Evolutionary conservation across 495 filamentous ascomycete genomes (phyloP).

Genomic region (Aspergillus asperescens): DNA sequence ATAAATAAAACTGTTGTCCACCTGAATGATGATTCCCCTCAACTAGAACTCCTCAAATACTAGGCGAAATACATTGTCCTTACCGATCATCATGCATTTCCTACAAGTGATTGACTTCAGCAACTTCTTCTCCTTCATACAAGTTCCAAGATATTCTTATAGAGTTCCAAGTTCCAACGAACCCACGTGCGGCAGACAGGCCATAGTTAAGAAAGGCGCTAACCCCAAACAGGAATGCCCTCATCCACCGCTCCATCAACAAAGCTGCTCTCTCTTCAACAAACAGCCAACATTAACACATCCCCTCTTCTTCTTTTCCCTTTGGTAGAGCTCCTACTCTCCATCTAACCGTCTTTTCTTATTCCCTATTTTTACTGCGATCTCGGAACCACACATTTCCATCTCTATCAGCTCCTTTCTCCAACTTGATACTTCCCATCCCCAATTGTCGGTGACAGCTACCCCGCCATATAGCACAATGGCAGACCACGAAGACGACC

Average conservation of each 20-base stretch:
- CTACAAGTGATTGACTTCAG: too few relatives aligned
- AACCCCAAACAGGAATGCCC: conserved; percentile 8
- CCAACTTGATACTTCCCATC: conserved; percentile 1
- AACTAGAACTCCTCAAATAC: too few relatives aligned
- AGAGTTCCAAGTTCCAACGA: too few relatives aligned
- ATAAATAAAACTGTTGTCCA: too few relatives aligned
- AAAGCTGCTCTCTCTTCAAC: conserved; percentile 6
- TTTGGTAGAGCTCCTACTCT: background rate
- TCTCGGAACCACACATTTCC: background rate
- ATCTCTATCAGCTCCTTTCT: background rate
- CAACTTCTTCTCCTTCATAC: too few relatives aligned
- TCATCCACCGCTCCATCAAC: conserved; percentile 15
- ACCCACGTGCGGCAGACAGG: too few relatives aligned
- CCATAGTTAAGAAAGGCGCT: too few relatives aligned
- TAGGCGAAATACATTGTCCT: too few relatives aligned
- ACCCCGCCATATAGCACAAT: conserved; percentile 46
- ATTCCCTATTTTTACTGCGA: background rate
- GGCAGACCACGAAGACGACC: conserved; percentile 77
- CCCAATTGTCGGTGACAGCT: conserved; percentile 10
- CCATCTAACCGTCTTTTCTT: background rate
- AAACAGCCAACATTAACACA: background rate
- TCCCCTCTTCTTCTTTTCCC: background rate
- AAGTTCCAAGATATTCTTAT: too few relatives aligned
- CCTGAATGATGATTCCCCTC: too few relatives aligned
- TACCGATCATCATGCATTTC: too few relatives aligned